Conservation (phyloP, 2,329 filamentous ascomycete species). For the Ambrosiella beaveri region DNA sequence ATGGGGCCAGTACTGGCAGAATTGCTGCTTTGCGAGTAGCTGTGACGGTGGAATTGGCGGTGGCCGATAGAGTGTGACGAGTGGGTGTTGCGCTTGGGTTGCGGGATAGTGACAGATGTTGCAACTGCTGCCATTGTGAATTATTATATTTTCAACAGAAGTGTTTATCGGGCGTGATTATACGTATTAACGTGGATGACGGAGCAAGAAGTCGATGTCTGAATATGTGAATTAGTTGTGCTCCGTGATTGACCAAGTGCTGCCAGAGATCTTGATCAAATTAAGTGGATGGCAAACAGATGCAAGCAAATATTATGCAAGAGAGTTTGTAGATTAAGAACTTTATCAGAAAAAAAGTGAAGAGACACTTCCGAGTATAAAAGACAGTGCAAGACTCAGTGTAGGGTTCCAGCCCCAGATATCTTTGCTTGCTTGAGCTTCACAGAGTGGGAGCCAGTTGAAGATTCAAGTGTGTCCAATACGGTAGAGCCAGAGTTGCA, state of each 20-base stretch:
- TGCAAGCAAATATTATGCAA: background rate
- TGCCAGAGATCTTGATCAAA: too few species aligned
- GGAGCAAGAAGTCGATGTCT: too few species aligned
- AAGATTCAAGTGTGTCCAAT: constrained; percentile 3
- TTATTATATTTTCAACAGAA: background rate
- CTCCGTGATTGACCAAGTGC: too few species aligned
- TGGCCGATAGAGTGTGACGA: background rate
- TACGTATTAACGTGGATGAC: too few species aligned
- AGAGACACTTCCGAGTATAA: background rate
- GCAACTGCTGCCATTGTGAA: constrained; percentile 7
- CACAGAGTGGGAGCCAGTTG: background rate
- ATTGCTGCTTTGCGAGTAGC: constrained; percentile 3
- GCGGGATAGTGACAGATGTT: constrained; percentile 9
- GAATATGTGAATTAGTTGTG: too few species aligned
- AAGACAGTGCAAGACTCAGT: background rate
- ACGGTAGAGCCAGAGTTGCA: constrained; percentile 2
- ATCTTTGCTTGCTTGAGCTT: background rate
- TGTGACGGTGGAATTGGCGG: constrained; percentile 5
- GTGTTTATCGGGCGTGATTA: too few species aligned
- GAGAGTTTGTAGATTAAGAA: background rate
- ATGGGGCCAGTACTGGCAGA: background rate
- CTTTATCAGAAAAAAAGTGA: background rate
- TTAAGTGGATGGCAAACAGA: background rate
- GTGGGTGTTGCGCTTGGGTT: constrained; percentile 1
- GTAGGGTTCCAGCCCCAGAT: background rate